phyloP scores from a whole-genome alignment of 2,329 filamentous ascomycete genomes.

The Cordyceps fumosorosea region DNA sequence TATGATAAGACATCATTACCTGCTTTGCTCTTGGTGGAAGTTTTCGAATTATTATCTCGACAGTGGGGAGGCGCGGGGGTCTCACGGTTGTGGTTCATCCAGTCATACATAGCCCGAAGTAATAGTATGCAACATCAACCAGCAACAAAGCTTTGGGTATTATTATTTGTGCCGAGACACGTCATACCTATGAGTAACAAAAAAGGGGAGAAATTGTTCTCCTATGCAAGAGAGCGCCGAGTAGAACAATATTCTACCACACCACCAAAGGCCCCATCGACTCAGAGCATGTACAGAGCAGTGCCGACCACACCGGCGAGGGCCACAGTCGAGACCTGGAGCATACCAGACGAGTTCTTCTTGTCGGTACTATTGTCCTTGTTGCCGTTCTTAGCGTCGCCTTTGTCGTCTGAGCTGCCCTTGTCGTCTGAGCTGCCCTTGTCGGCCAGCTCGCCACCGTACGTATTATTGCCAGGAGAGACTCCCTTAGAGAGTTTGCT shows the following conservation, averaged over 20 bases:
- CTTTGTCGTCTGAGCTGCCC: slow-evolving; percentile 9
- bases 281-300: slow-evolving; percentile 18
- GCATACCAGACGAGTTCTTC: slow-evolving; percentile 14
- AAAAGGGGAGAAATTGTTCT: no score
- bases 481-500: slow-evolving; percentile 21
- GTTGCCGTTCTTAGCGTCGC: neutral
- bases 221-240: neutral
- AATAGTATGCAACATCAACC: no score
- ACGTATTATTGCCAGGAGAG: slow-evolving; percentile 20
- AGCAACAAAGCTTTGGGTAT: no score
- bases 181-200: neutral
- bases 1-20: no score
- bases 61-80: neutral
- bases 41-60: neutral
- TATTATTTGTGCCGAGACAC: no score
- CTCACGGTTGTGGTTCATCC: no score
- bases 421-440: slow-evolving; percentile 16
- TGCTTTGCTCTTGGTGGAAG: neutral
- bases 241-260: neutral
- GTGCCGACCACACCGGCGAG: slow-evolving; percentile 17
- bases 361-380: slow-evolving; percentile 5
- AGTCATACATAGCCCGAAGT: no score
- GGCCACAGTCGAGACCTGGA: slow-evolving; percentile 17
- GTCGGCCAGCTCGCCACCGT: slow-evolving; percentile 25
- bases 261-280: neutral